phyloP scores from a whole-genome alignment of 495 filamentous ascomycete genomes.

The Evansstolkia leycettana region DNA sequence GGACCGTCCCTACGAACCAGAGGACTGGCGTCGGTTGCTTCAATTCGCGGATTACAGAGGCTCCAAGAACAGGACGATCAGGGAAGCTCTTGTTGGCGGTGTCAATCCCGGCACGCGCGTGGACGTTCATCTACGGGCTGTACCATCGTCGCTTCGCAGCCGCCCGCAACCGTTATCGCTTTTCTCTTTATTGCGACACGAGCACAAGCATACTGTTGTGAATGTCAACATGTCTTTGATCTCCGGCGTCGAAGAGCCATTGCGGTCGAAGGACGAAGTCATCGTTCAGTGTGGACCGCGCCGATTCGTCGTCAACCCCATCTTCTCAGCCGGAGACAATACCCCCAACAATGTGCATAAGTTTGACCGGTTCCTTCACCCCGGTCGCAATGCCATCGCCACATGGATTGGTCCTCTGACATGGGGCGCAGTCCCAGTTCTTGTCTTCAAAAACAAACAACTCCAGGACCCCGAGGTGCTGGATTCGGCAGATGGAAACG shows the following conservation, averaged over 20 bases:
- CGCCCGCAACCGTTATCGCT: slow-evolving; percentile 51
- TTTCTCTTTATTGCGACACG: slow-evolving; percentile 81
- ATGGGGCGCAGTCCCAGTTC: slow-evolving; percentile 80
- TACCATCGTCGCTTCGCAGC: slow-evolving; percentile 47
- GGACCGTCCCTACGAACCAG: slow-evolving; percentile 73
- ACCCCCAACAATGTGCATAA: slow-evolving; percentile 95
- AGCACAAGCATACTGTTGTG: slow-evolving; percentile 81
- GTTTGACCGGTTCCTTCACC: slow-evolving; percentile 85
- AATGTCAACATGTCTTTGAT: slow-evolving; percentile 77
- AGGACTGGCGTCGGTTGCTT: slow-evolving; percentile 77
- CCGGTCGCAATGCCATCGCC: slow-evolving; percentile 81
- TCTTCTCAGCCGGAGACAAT: slow-evolving; percentile 74
- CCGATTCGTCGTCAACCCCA: slow-evolving; percentile 71
- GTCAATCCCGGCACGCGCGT: slow-evolving; percentile 74
- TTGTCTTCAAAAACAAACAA: slow-evolving; percentile 58
- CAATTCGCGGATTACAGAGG: slow-evolving; percentile 74
- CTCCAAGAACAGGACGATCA: slow-evolving; percentile 56
- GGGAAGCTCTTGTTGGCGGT: slow-evolving; percentile 77
- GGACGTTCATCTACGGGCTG: slow-evolving; percentile 62
- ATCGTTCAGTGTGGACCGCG: slow-evolving; percentile 82
- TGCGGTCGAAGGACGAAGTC: slow-evolving; percentile 83
- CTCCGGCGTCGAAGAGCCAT: slow-evolving; percentile 53
- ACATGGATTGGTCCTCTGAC: slow-evolving; percentile 81
- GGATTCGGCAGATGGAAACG: slow-evolving; percentile 22
- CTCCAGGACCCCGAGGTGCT: slow-evolving; percentile 27